phyloP scores from a whole-genome alignment of 495 filamentous ascomycete genomes.

The Xylaria bambusicola region DNA sequence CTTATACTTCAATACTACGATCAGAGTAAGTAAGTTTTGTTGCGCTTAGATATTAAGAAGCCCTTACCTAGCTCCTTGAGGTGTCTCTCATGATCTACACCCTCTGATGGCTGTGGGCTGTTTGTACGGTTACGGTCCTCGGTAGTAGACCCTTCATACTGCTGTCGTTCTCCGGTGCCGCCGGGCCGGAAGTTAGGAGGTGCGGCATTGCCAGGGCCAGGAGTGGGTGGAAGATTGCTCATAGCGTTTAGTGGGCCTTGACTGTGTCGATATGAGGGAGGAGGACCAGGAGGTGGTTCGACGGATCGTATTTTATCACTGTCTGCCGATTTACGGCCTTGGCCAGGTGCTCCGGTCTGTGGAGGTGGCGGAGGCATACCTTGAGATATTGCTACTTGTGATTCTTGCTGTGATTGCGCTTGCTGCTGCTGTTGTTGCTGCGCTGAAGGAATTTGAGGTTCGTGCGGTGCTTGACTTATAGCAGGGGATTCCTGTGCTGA shows the following conservation, averaged over 20 bases:
- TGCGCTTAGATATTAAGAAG: not conserved
- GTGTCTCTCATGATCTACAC: conserved; percentile 53
- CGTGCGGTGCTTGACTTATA: conserved; percentile 35
- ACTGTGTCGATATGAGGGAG: conserved; percentile 51
- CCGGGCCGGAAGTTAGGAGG: conserved; percentile 44
- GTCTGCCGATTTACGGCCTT: conserved; percentile 49
- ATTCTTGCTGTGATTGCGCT: conserved; percentile 36
- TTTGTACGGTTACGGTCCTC: conserved; percentile 60
- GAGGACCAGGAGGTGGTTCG: conserved; percentile 47
- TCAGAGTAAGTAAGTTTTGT: conserved; percentile 20
- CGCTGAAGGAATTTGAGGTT: conserved; percentile 37
- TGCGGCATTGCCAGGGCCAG: conserved; percentile 30
- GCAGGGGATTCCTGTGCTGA: conserved; percentile 42
- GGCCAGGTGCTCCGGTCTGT: conserved; percentile 46
- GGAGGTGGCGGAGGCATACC: conserved; percentile 55
- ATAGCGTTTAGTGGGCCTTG: conserved; percentile 43
- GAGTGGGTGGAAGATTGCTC: conserved; percentile 46
- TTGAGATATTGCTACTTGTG: conserved; percentile 27
- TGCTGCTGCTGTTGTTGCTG: conserved; percentile 43
- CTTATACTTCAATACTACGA: conserved; percentile 85
- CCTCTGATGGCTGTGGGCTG: conserved; percentile 62
- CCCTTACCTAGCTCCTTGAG: conserved; percentile 69
- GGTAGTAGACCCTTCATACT: conserved; percentile 40
- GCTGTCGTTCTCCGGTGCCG: conserved; percentile 37
- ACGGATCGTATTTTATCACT: conserved; percentile 45